Conservation (phyloP, 257 asterid species). For the Echites panduratus region DNA sequence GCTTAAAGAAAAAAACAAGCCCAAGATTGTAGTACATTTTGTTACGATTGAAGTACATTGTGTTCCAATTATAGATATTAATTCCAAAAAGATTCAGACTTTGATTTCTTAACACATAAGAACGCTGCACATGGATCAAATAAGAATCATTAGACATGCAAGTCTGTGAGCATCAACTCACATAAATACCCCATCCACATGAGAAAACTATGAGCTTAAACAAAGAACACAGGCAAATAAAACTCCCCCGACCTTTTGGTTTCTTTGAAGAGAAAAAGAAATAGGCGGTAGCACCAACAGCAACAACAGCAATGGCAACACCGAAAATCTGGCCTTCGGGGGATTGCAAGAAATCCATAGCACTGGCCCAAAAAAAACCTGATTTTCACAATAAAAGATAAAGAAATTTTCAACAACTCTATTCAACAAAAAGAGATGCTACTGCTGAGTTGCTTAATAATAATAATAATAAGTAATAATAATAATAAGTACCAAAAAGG, state of each 20-base stretch:
- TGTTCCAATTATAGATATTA: too few species aligned
- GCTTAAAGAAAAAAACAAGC: not conserved
- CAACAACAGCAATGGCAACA: conserved; percentile 57
- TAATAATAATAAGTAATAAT: too few species aligned
- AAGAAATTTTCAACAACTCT: not conserved
- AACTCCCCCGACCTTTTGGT: conserved; percentile 48
- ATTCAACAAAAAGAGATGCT: not conserved
- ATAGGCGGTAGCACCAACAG: conserved; percentile 52
- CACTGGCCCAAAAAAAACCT: conserved; percentile 23
- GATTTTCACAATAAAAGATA: not conserved
- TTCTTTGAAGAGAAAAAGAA: conserved; percentile 59
- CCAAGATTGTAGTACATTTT: not conserved
- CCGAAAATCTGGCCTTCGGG: conserved; percentile 60
- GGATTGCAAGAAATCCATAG: conserved; percentile 69
- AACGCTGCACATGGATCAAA: not conserved
- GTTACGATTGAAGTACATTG: too few species aligned
- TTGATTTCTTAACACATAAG: not conserved
- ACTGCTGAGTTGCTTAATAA: too few species aligned
- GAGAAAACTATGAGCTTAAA: conserved; percentile 2
- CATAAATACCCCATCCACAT: too few species aligned
- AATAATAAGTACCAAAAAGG: too few species aligned
- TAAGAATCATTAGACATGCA: not conserved
- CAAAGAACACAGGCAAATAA: not conserved
- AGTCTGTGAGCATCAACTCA: not conserved
- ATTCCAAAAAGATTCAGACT: not conserved